phyloP scores from a whole-genome alignment of 495 filamentous ascomycete species.

The Amorphotheca resinae region DNA sequence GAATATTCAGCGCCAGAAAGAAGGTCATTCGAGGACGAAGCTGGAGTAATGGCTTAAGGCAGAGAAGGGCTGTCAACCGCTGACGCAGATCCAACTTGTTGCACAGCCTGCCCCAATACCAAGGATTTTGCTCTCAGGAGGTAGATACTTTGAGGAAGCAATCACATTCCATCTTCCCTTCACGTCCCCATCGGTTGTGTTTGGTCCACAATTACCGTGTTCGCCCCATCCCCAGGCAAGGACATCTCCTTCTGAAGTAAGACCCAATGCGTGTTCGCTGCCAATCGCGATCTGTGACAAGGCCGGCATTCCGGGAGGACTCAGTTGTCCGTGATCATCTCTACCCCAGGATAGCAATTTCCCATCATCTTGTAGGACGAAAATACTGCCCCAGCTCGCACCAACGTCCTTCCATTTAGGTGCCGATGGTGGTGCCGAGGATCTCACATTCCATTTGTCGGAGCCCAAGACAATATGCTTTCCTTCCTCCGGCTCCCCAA shows the following conservation, averaged over 20 bases:
- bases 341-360: constrained; percentile 56
- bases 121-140: constrained; percentile 30
- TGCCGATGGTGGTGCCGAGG: constrained; percentile 26
- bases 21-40: too few species aligned
- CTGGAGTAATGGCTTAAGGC: not conserved
- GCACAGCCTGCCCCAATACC: constrained; percentile 74
- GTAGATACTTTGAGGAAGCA: constrained; percentile 35
- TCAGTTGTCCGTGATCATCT: constrained; percentile 70
- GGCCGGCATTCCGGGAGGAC: constrained; percentile 40
- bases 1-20: not conserved
- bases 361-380: constrained; percentile 47
- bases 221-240: constrained; percentile 91
- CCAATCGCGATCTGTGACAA: constrained; percentile 56
- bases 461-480: constrained; percentile 51
- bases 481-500: constrained; percentile 39
- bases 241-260: constrained; percentile 47
- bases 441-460: constrained; percentile 53
- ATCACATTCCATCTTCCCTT: constrained; percentile 52
- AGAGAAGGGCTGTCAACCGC: constrained; percentile 1
- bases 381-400: constrained; percentile 75
- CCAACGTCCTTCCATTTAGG: constrained; percentile 45
- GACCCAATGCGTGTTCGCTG: constrained; percentile 72
- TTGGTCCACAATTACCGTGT: constrained; percentile 86
- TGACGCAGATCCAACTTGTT: constrained; percentile 64
- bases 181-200: constrained; percentile 44